These are phyloP conservation scores for Mucor velutinosus DNA, from an alignment of 371 early-diverging fungal genomes.

Conservation along the genomic window DNA sequence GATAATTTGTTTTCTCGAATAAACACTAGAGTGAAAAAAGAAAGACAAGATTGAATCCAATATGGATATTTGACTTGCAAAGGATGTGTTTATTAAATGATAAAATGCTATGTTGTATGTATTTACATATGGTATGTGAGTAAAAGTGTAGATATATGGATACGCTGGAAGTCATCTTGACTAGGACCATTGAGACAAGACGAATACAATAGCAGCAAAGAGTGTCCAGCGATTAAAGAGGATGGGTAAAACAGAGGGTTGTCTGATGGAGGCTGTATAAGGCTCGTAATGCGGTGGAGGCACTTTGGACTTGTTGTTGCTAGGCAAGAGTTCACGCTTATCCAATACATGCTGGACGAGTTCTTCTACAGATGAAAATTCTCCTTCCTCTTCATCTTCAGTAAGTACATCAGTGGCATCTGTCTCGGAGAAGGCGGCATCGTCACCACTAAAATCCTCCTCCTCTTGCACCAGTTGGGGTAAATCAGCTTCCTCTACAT, in stretches of 20 bases:
- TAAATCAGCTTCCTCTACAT: background rate
- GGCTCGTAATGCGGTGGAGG: background rate
- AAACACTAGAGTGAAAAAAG: background rate
- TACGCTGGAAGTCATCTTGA: too few relatives aligned
- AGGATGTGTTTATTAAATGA: too few relatives aligned
- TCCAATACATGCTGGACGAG: background rate
- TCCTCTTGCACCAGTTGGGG: background rate
- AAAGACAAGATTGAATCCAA: background rate
- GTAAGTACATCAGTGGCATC: background rate
- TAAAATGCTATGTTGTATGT: too few relatives aligned
- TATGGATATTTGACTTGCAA: too few relatives aligned
- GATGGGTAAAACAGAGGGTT: background rate
- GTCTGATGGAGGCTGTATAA: background rate
- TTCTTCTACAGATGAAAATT: background rate
- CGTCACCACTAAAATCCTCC: too few relatives aligned
- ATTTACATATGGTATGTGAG: too few relatives aligned
- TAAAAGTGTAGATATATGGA: too few relatives aligned
- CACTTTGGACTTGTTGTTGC: background rate
- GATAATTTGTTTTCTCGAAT: too few relatives aligned
- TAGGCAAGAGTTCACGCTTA: background rate
- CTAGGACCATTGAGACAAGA: background rate
- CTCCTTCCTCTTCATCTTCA: background rate
- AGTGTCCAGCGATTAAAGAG: constrained; percentile 11
- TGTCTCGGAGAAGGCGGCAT: background rate
- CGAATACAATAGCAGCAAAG: background rate